Percentiles rank a stretch among this genome's conserved stretches.
Evolutionary conservation across 257 asterid genomes (phyloP).

Genomic region (Anisodus acutangulus): DNA sequence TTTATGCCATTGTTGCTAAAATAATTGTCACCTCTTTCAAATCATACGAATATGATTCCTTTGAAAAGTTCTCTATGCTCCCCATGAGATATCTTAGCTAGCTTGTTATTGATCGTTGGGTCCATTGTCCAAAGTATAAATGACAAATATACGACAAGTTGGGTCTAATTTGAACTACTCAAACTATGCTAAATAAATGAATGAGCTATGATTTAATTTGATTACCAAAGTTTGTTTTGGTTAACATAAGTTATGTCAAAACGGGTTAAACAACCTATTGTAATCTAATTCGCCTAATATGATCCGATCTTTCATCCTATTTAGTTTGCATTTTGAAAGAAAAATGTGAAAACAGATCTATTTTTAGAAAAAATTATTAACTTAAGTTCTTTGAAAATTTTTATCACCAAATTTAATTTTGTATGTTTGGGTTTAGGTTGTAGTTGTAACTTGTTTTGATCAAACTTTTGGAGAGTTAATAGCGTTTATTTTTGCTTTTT

Average conservation of each 20-base stretch:
- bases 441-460: too few relatives aligned
- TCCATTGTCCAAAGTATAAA: neutral
- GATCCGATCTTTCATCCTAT: neutral
- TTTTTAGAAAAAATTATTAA: neutral
- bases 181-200: neutral
- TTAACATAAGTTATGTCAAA: neutral
- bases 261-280: neutral
- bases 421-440: neutral
- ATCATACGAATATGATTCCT: neutral
- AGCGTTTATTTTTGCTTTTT: too few relatives aligned
- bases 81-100: neutral
- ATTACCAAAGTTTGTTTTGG: neutral
- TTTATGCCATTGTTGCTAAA: neutral
- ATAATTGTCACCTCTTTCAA: neutral
- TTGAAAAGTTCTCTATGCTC: neutral
- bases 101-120: neutral
- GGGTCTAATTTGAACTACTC: neutral
- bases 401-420: neutral
- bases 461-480: too few relatives aligned
- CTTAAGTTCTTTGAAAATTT: neutral
- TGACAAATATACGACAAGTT: neutral
- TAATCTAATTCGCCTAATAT: accelerated
- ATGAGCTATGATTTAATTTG: neutral
- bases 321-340: neutral
- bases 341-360: neutral